A percentile compares a stretch with the other conserved stretches of the same genome.
These are phyloP conservation scores for Myriosclerotinia scirpicola DNA, from an alignment of 2,329 filamentous ascomycete species.

Conservation along the genomic window DNA sequence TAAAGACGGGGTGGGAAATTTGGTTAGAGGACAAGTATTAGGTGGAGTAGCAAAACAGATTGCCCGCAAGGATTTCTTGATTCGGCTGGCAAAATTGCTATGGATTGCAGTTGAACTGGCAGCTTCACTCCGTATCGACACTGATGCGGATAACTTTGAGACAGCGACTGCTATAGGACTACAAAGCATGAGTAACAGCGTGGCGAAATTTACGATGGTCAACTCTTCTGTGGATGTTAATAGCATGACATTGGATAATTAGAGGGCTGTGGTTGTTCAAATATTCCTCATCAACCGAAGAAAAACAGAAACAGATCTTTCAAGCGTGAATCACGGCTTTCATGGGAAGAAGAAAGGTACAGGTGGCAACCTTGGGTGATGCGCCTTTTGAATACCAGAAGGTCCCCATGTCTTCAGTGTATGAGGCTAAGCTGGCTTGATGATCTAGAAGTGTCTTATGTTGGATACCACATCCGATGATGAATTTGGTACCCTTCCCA, in stretches of 20 bases:
- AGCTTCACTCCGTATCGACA: too few species aligned
- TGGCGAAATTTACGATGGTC: too few species aligned
- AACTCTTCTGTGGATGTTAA: not conserved
- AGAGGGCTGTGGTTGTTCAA: not conserved
- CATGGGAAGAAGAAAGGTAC: not conserved
- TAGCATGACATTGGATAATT: not conserved
- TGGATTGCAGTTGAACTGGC: too few species aligned
- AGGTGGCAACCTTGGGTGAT: not conserved
- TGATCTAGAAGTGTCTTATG: rapidly evolving
- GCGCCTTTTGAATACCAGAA: not conserved
- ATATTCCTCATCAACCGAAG: not conserved
- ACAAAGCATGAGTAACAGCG: too few species aligned
- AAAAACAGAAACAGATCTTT: not conserved
- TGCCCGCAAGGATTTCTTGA: too few species aligned
- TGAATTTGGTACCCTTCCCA: not conserved
- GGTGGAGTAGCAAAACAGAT: too few species aligned
- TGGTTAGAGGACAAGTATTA: too few species aligned
- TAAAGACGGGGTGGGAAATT: too few species aligned
- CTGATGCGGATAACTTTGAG: too few species aligned
- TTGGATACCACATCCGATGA: not conserved
- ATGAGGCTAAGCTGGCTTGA: not conserved
- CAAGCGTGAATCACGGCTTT: not conserved
- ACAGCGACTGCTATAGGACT: too few species aligned
- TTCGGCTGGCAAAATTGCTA: too few species aligned
- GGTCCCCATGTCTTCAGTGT: not conserved